Evolutionary conservation across 768 basidiomycete species (phyloP), one percentile per base, ranked within the genome.

Genomic region (Podaxis rugospora): DNA sequence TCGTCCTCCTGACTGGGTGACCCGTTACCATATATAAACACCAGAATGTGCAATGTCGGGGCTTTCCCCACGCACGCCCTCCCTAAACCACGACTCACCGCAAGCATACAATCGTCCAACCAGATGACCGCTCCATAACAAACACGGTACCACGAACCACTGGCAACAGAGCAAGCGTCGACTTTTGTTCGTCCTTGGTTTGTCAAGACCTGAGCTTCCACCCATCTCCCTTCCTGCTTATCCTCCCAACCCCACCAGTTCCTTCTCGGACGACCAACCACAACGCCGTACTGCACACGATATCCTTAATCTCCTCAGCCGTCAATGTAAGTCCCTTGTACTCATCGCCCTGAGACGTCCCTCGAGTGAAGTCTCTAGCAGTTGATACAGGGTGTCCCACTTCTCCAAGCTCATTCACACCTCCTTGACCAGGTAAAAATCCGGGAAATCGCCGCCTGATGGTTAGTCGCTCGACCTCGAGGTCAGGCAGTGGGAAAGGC

Each of bases 231-330:
- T 90, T 91, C 72, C 91, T 76, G 63, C 76, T 83, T 40, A 89
- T 87, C 73, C 83, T 87, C 5, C 92, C 93, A 42, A 95, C 82
- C 2, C 95, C 95, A 1, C 93, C 93, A 71, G 96, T 92, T n/a
- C 87, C 87, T 72, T 98, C 94, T 52, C 95, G 79, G 2, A 95
- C 93, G 18, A 94, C 88, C 55, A 98, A 74, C 94, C 95, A 98
- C 71, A 97, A 76, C 4, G 86, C 91, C 0, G 92, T 96, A 42
- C 86, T 88, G 66, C 89, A 92, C 59, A 96, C 86, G 16, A 92
- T 80, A 74, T 98, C 95, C 75, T 97, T 95, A 74, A 97, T 88
- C 72, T 95, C 93, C 75, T 96, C 95, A 50, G 92, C 93, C 1
- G 86, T 91, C 54, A 98, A 73, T 35, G 84, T 74, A 44, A 92